A percentile compares a stretch with the other conserved stretches of the same genome.
phyloP scores from a whole-genome alignment of 2,329 filamentous ascomycete species.

The Penicillium paneum region DNA sequence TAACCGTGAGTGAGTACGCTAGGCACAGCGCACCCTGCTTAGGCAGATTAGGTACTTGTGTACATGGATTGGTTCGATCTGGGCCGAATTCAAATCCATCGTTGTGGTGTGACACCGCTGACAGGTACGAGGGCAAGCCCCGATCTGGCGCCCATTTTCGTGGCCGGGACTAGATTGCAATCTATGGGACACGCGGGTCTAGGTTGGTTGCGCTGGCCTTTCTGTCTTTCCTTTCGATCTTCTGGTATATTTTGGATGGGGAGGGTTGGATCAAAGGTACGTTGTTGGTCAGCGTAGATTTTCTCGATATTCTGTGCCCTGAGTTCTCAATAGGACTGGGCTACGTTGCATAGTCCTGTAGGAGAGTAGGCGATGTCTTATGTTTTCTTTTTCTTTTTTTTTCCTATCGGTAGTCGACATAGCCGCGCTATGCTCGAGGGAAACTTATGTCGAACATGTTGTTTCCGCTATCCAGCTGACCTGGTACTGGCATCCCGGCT shows the following conservation, averaged over 20 bases:
- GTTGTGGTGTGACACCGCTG: conserved; percentile 19
- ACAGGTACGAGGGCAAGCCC: conserved; percentile 17
- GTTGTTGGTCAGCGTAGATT: not conserved
- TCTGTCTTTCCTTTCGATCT: not conserved
- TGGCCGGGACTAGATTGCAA: conserved; percentile 13
- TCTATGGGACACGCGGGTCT: conserved; percentile 13
- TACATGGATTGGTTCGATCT: conserved; percentile 11
- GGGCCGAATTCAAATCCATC: conserved; percentile 17
- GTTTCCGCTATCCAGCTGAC: conserved; percentile 19
- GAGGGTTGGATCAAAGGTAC: not conserved
- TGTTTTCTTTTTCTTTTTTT: not conserved
- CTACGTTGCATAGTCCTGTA: not conserved
- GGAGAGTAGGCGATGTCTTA: not conserved
- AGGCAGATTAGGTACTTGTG: conserved; percentile 2
- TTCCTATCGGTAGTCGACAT: conserved; percentile 10
- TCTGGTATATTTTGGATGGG: not conserved
- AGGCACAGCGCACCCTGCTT: not conserved
- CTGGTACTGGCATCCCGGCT: conserved; percentile 7
- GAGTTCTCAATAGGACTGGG: conserved; percentile 6
- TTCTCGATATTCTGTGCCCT: conserved; percentile 1
- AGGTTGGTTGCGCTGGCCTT: not conserved
- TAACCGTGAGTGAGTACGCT: not conserved
- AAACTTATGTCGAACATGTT: conserved; percentile 2
- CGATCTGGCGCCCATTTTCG: conserved; percentile 15
- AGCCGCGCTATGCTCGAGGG: conserved; percentile 15